Evolutionary conservation across 2,329 filamentous ascomycete genomes (phyloP).

Genomic region (Harringtonia lauricola): DNA sequence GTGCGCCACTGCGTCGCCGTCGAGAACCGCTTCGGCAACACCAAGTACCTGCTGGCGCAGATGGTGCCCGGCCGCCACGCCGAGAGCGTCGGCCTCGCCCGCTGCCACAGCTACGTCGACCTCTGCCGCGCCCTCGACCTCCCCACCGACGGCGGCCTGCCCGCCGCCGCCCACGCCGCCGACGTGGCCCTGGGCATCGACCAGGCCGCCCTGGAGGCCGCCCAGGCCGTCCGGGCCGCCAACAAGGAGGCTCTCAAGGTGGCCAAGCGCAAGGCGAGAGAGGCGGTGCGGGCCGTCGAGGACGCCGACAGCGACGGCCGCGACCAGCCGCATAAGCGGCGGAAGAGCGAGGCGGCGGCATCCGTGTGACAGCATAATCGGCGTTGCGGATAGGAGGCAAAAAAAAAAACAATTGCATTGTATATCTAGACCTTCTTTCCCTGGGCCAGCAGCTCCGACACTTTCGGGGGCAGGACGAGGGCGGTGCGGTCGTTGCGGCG

Average conservation of each 20-base stretch:
- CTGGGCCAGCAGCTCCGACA: conserved; percentile 58
- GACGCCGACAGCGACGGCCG: neutral
- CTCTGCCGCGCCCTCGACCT: conserved; percentile 55
- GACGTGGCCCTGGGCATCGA: conserved; percentile 55
- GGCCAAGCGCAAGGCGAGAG: conserved; percentile 26
- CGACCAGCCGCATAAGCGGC: neutral
- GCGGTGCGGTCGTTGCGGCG: conserved; percentile 78
- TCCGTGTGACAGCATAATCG: no score
- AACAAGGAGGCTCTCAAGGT: conserved; percentile 25
- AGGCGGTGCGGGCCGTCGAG: neutral
- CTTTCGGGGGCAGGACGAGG: conserved; percentile 83
- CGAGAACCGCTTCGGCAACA: conserved; percentile 84
- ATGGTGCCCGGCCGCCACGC: conserved; percentile 72
- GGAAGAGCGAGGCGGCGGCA: neutral
- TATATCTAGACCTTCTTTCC: conserved; percentile 55
- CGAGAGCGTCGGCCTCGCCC: conserved; percentile 49
- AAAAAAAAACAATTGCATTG: neutral
- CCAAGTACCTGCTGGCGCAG: conserved; percentile 80
- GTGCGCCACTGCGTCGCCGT: conserved; percentile 61
- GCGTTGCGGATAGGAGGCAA: no score
- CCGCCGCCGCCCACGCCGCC: conserved; percentile 50
- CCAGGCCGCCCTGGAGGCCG: conserved; percentile 21
- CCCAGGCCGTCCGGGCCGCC: conserved; percentile 25
- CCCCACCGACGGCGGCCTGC: conserved; percentile 45
- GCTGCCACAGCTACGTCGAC: conserved; percentile 60